phyloP scores from a whole-genome alignment of 2,329 filamentous ascomycete genomes.

The Samsoniella hepiali region DNA sequence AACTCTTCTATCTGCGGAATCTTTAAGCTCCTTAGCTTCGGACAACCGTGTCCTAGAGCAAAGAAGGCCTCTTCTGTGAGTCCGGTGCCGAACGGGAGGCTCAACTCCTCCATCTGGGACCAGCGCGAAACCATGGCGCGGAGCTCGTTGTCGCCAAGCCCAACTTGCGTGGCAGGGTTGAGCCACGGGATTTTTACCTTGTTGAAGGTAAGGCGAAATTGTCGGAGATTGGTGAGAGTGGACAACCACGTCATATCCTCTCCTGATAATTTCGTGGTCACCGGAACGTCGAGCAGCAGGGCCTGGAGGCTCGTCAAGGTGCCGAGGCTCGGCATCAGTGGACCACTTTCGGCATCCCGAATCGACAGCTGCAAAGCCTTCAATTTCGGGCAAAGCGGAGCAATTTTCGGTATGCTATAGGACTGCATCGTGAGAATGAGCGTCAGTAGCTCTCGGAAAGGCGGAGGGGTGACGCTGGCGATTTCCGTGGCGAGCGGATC shows the following conservation, averaged over 20 bases:
- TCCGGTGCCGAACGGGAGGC: background rate
- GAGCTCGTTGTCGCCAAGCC: background rate
- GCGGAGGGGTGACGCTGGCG: background rate
- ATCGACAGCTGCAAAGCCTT: background rate
- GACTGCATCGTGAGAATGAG: background rate
- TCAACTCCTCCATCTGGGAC: background rate
- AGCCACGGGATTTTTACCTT: background rate
- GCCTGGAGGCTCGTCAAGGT: background rate
- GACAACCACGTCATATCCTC: background rate
- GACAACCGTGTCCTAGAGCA: background rate
- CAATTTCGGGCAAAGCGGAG: background rate
- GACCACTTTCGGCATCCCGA: background rate
- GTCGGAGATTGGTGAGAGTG: background rate
- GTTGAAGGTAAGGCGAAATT: background rate
- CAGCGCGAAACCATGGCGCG: background rate
- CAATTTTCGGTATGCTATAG: background rate
- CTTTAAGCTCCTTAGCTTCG: background rate
- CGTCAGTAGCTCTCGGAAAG: background rate
- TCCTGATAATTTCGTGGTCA: background rate
- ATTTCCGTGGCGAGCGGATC: background rate
- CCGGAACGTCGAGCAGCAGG: background rate
- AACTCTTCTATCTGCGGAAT: background rate
- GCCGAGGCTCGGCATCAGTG: background rate
- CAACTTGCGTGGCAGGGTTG: background rate
- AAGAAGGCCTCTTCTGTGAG: background rate